A percentile compares a stretch with the other conserved stretches of the same genome.
Evolutionary conservation across 1,139 yeast genomes (phyloP).

Genomic region (Zhuliangozyma blackwelliae): DNA sequence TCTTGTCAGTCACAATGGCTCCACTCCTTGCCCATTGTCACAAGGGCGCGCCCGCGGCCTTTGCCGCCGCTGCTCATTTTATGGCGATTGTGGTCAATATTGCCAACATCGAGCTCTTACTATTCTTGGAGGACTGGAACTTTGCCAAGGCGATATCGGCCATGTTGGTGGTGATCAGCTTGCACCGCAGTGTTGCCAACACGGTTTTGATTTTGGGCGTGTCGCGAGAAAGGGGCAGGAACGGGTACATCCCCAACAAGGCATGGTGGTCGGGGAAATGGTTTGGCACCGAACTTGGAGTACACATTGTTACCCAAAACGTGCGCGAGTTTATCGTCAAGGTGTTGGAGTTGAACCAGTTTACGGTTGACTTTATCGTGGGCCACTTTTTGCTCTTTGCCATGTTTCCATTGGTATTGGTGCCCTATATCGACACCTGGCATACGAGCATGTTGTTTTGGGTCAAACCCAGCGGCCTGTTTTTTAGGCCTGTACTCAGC

Average conservation of each 20-base stretch:
- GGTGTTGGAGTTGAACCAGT: conserved; percentile 60
- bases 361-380: conserved; percentile 67
- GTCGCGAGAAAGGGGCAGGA: conserved; percentile 58
- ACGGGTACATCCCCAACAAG: conserved; percentile 49
- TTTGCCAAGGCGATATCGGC: conserved; percentile 56
- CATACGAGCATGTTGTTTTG: conserved; percentile 37
- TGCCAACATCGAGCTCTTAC: conserved; percentile 53
- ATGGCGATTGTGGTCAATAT: conserved; percentile 51
- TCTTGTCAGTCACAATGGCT: conserved; percentile 45
- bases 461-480: conserved; percentile 27
- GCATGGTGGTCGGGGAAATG: conserved; percentile 92
- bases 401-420: conserved; percentile 58
- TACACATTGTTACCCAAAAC: conserved; percentile 60
- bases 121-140: conserved; percentile 63
- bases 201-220: conserved; percentile 42
- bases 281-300: conserved; percentile 58
- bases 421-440: conserved; percentile 55
- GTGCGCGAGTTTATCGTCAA: conserved; percentile 66
- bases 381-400: conserved; percentile 60
- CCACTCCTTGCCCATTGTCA: conserved; percentile 40
- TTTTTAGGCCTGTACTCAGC: conserved; percentile 24
- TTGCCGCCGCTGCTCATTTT: conserved; percentile 52
- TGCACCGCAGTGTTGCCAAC: conserved; percentile 44
- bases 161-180: conserved; percentile 47
- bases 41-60: conserved; percentile 27